Conservation (phyloP, 306 rosid species). For the Citrullus mucosospermus region DNA sequence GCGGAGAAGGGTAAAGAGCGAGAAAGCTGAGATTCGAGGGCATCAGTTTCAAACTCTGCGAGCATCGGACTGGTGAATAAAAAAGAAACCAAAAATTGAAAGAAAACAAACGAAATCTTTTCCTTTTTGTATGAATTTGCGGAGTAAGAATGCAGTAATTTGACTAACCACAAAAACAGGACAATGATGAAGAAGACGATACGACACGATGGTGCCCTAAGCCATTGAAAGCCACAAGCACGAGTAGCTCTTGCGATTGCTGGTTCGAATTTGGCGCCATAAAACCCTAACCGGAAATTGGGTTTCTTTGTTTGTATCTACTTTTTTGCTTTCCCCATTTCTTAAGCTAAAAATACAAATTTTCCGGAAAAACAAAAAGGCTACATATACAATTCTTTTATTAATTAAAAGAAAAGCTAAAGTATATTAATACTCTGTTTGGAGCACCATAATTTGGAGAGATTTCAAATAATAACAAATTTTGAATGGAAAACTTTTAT, state of each 20-base stretch:
- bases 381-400: no score
- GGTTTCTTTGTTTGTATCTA: background rate
- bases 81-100: background rate
- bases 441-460: no score
- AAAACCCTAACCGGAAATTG: background rate
- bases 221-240: background rate
- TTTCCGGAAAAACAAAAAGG: no score
- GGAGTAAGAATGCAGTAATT: background rate
- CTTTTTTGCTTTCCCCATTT: no score
- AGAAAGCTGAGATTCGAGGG: constrained; percentile 1
- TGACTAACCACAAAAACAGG: background rate
- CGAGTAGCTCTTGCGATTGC: background rate
- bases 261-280: constrained; percentile 4
- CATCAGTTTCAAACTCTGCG: background rate
- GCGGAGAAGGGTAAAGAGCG: background rate
- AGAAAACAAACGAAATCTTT: background rate
- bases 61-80: background rate
- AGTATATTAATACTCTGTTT: no score
- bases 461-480: no score
- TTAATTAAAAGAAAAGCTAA: no score
- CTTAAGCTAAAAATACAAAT: no score
- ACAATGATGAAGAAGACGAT: background rate
- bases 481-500: no score
- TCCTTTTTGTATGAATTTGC: background rate
- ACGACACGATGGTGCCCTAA: background rate